A percentile compares a stretch with the other conserved stretches of the same genome.
Conservation (phyloP, 352 stramenopile genomes). For the Pythium utonaiense region DNA sequence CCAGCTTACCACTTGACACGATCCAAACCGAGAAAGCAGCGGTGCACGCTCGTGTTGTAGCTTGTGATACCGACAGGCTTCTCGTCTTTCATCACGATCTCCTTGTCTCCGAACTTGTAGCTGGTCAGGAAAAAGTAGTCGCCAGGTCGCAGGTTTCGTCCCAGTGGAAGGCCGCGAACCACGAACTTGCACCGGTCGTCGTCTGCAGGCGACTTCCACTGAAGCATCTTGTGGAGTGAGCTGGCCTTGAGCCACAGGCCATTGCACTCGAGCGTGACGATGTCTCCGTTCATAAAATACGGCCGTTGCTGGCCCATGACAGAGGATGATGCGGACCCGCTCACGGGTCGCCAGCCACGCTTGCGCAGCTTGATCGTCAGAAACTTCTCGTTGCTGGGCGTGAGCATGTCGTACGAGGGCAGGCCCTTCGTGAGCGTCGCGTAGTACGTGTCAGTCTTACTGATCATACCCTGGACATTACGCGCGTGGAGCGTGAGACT, state of each 20-base stretch:
- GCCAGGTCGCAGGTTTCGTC: conserved; percentile 61
- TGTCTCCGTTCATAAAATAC: conserved; percentile 81
- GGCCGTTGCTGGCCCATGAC: conserved; percentile 31
- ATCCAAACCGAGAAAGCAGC: conserved; percentile 78
- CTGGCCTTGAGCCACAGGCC: conserved; percentile 76
- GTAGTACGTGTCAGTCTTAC: conserved; percentile 84
- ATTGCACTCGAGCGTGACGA: conserved; percentile 87
- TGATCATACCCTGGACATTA: conserved; percentile 68
- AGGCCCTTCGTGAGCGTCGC: conserved; percentile 73
- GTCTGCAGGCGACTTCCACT: conserved; percentile 83
- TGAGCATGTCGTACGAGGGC: conserved; percentile 78
- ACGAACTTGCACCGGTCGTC: conserved; percentile 87
- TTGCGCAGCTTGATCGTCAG: conserved; percentile 77
- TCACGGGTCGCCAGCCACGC: conserved; percentile 49
- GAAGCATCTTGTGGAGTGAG: conserved; percentile 77
- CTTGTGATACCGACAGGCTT: conserved; percentile 70
- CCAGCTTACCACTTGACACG: conserved; percentile 64
- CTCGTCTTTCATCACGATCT: conserved; percentile 79
- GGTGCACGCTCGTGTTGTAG: conserved; percentile 84
- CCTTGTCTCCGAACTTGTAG: conserved; percentile 86
- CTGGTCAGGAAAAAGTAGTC: conserved; percentile 88
- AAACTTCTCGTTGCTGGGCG: conserved; percentile 82
- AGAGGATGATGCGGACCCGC: neutral
- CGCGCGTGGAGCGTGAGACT: conserved; percentile 76
- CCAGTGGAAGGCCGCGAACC: conserved; percentile 69